A percentile compares a stretch with the other conserved stretches of the same genome.
Evolutionary conservation across 805 yeast genomes (phyloP).

Genomic region (Danielozyma ontarioensis): DNA sequence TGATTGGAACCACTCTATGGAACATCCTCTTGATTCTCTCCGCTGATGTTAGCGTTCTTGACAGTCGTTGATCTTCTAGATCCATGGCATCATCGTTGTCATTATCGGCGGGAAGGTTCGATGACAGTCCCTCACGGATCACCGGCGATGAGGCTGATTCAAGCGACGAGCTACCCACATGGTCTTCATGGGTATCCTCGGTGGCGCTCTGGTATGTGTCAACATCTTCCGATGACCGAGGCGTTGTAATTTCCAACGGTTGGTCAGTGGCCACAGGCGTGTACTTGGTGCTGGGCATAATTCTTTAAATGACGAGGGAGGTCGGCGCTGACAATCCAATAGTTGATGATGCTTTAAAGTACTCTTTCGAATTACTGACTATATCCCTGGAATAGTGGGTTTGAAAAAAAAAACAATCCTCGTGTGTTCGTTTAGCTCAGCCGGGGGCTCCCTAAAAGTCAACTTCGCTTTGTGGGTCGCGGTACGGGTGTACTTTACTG

Average conservation of each 20-base stretch:
- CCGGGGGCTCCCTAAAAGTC: neutral
- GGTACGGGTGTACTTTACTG: neutral
- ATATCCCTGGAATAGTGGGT: no score
- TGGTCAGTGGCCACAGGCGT: no score
- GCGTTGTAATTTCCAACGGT: no score
- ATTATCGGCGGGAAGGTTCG: no score
- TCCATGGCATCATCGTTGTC: conserved; percentile 22
- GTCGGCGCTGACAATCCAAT: no score
- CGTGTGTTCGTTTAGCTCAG: neutral
- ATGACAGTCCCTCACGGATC: no score
- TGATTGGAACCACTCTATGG: conserved; percentile 31
- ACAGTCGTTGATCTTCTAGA: conserved; percentile 13
- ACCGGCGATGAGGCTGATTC: no score
- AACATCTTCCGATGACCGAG: neutral
- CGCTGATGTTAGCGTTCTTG: conserved; percentile 18
- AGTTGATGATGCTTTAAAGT: no score
- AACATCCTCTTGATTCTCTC: conserved; percentile 28
- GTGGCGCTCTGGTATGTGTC: conserved; percentile 10
- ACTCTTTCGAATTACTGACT: no score
- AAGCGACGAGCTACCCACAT: conserved; percentile 16
- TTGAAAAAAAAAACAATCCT: no score
- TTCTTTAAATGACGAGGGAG: no score
- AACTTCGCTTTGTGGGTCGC: neutral
- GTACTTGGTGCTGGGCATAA: no score
- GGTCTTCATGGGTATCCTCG: conserved; percentile 13